These are phyloP conservation scores for Trifolium repens DNA, from an alignment of 306 rosid genomes.

Conservation along the genomic window DNA sequence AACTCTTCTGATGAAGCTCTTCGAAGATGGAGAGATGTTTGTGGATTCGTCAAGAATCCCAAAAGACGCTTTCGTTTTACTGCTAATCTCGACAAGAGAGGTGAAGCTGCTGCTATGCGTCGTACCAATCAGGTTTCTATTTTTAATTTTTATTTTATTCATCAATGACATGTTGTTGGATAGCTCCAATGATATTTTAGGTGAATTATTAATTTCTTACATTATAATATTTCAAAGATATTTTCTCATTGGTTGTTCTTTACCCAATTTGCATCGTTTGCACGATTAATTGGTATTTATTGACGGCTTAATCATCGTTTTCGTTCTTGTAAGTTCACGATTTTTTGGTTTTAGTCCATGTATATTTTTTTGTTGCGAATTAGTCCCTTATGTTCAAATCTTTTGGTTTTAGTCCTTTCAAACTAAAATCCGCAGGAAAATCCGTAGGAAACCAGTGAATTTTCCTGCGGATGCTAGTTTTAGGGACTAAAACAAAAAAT, in stretches of 20 bases:
- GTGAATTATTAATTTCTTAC: not conserved
- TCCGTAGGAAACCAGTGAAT: too few species aligned
- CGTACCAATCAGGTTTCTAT: constrained; percentile 65
- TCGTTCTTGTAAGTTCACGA: too few species aligned
- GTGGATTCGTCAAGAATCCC: constrained; percentile 73
- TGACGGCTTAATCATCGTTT: too few species aligned
- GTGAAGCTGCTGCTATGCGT: constrained; percentile 86
- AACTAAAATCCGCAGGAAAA: too few species aligned
- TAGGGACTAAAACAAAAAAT: too few species aligned
- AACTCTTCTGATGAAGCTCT: constrained; percentile 72
- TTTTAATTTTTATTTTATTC: not conserved
- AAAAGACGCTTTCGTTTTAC: constrained; percentile 88
- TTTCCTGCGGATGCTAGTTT: too few species aligned
- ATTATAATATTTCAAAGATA: not conserved
- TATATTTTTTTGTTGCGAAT: too few species aligned
- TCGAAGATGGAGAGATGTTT: constrained; percentile 72
- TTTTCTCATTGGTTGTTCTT: not conserved
- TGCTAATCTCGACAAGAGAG: constrained; percentile 76
- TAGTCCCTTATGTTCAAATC: too few species aligned
- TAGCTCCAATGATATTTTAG: constrained; percentile 9
- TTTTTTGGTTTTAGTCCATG: too few species aligned
- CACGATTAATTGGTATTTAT: not conserved
- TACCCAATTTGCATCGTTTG: not conserved
- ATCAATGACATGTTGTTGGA: not conserved
- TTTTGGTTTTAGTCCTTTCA: too few species aligned